Evolutionary conservation across 106 monocot genomes (phyloP).

Genomic region (Dioscorea alata): DNA sequence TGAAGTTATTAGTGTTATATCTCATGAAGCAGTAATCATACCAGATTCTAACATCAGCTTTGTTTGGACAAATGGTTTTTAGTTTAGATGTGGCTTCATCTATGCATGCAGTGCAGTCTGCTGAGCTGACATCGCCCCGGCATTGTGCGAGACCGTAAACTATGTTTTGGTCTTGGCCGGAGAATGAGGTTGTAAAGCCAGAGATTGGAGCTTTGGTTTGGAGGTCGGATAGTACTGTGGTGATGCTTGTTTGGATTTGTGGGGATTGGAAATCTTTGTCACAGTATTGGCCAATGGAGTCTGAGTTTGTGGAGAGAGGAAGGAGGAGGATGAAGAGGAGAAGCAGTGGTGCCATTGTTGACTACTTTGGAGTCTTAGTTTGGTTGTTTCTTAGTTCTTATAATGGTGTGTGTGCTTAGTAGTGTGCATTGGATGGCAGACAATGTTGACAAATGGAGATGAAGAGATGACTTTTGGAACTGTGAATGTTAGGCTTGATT

Average conservation of each 20-base stretch:
- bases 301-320: not conserved
- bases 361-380: no score
- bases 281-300: not conserved
- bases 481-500: no score
- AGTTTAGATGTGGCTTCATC: slow-evolving; percentile 4
- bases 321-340: not conserved
- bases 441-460: no score
- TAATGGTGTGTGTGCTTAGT: no score
- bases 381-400: no score
- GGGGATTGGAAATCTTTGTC: not conserved
- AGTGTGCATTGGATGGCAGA: no score
- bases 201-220: not conserved
- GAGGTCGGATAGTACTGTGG: not conserved
- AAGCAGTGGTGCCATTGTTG: no score
- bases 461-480: no score
- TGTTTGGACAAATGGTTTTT: not conserved
- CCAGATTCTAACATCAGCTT: slow-evolving; percentile 20
- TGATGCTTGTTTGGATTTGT: not conserved
- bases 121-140: slow-evolving; percentile 4
- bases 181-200: slow-evolving; percentile 13
- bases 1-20: slow-evolving; percentile 24
- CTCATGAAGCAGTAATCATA: slow-evolving; percentile 19
- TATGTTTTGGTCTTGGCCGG: not conserved
- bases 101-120: slow-evolving; percentile 15
- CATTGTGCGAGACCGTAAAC: slow-evolving; percentile 30